These are phyloP conservation scores for Trypanosoma caninum DNA, from an alignment of 208 protist species.

Conservation along the genomic window DNA sequence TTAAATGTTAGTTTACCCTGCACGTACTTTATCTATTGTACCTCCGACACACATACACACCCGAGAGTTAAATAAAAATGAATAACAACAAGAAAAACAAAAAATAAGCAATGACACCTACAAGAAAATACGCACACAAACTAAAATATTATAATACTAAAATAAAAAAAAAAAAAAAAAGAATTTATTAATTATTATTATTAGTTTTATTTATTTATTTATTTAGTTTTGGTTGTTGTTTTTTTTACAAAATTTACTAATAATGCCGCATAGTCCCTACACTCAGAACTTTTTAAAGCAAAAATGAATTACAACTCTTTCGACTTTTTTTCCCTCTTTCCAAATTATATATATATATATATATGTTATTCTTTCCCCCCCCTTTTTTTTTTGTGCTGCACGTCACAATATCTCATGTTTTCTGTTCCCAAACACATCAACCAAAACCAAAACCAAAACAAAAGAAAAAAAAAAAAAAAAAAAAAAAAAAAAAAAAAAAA, in stretches of 20 bases:
- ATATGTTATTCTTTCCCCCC: neutral
- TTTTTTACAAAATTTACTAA: no score
- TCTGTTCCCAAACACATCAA: neutral
- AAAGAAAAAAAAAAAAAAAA: constrained; percentile 3
- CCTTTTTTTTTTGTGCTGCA: neutral
- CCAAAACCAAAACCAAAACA: neutral
- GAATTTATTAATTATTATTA: neutral
- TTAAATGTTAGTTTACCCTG: no score
- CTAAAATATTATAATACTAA: neutral
- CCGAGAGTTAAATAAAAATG: neutral
- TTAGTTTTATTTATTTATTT: neutral
- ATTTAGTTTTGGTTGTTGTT: no score
- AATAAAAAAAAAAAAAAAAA: constrained; percentile 1
- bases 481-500: neutral
- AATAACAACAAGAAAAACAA: neutral
- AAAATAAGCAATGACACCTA: neutral
- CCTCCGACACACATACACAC: neutral
- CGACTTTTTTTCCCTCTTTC: neutral
- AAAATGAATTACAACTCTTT: no score
- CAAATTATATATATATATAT: neutral
- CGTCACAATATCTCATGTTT: neutral
- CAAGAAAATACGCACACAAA: neutral
- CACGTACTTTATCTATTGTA: no score
- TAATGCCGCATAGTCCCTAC: no score
- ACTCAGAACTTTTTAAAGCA: no score